A percentile compares a stretch with the other conserved stretches of the same genome.
Evolutionary conservation across 345 rosid genomes (phyloP).

Genomic region (Euphorbia peplus): DNA sequence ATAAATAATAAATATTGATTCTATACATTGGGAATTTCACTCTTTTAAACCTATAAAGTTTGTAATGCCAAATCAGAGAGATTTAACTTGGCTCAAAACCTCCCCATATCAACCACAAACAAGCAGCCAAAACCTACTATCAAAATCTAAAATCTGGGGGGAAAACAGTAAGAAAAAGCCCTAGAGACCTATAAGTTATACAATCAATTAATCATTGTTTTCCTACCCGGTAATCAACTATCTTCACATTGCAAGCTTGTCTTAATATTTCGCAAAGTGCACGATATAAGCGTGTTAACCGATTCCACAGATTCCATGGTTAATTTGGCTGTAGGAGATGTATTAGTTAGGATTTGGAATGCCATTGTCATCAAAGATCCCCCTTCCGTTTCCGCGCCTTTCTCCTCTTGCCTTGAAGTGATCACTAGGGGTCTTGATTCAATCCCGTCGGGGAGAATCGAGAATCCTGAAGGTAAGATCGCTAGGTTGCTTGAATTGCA

Average conservation of each 20-base stretch:
- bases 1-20: constrained; percentile 8
- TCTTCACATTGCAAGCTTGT: constrained; percentile 85
- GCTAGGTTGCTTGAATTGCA: constrained; percentile 86
- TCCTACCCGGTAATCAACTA: constrained; percentile 19
- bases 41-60: not conserved
- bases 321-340: constrained; percentile 68
- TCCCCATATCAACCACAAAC: constrained; percentile 12
- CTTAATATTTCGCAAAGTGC: constrained; percentile 72
- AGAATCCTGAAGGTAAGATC: constrained; percentile 86
- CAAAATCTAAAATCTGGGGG: constrained; percentile 5
- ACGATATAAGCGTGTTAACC: constrained; percentile 64
- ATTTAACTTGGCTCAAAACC: constrained; percentile 2
- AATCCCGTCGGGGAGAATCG: constrained; percentile 81
- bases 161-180: not conserved
- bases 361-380: constrained; percentile 87
- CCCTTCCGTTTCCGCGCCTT: constrained; percentile 68
- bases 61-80: not conserved
- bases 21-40: constrained; percentile 10
- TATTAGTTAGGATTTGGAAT: constrained; percentile 62
- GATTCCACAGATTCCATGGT: constrained; percentile 81
- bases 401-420: constrained; percentile 76
- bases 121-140: constrained; percentile 3
- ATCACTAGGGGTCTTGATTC: constrained; percentile 88
- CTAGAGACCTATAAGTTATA: constrained; percentile 14
- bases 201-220: constrained; percentile 17